Evolutionary conservation across 1,139 yeast species (phyloP), one percentile per base, ranked within the genome.

Genomic region (Geotrichum cucujoidarum): DNA sequence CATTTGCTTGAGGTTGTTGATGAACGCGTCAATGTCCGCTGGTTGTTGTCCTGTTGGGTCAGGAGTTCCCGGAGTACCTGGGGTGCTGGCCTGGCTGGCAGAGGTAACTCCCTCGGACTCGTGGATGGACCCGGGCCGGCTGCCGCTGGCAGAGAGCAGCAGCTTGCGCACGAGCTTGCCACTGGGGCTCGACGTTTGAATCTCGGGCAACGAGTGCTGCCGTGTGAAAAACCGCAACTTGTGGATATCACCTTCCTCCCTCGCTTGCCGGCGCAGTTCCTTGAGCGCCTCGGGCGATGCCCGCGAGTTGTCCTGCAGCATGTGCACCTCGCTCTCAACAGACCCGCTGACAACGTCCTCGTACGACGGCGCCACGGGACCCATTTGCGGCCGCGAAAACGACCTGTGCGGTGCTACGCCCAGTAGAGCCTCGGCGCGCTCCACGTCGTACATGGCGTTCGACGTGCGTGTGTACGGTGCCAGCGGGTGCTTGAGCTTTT

Each of bases 191-290:
- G 30, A 20, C 14, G 39, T 30, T 3, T 38, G 39, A 7, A 16
- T 17, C 22, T 33, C 34, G 3, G 37, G 10, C 10, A 37, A 32
- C 17, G 31, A 32, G 18, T 37, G 40, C n/a, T 39, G 47, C 22
- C 43, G 40, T 33, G 62, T 55, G 43, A 58, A 60, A 10, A 67
- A 55, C 14, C 95, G 95, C 78, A 87, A 79, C 65, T 84, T 80
- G 66, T 87, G 95, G 54, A 88, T 74, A 60, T 86, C 95, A 56
- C 96, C 97, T 71, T 89, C 97, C 65, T 89, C 97, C 54, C 81
- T 80, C 60, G 88, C 95, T 63, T 83, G 88, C 35, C 37, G 24
- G 13, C 80, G 83, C 18, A 89, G 53, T 37, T 60, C 57, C 25
- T 60, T 33, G 6, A n/a, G n/a, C n/a, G n/a, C n/a, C n/a, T n/a